Conservation (phyloP, 371 early-diverging fungal genomes). For the Mortierella sp. region DNA sequence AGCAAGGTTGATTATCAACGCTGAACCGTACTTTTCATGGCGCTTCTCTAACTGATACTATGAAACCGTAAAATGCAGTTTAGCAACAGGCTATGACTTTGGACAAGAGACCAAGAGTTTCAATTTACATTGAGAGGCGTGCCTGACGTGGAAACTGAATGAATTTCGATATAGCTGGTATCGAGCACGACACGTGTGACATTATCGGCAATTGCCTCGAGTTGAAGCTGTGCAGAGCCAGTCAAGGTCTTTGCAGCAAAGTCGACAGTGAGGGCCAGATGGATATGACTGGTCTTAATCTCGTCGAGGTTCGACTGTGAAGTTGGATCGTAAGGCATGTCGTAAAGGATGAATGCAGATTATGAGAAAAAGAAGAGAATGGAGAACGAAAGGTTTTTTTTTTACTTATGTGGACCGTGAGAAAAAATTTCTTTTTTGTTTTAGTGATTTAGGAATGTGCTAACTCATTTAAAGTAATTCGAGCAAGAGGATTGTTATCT, state of each 20-base stretch:
- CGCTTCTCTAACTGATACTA: constrained; percentile 70
- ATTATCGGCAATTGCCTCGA: constrained; percentile 64
- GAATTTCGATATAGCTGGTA: constrained; percentile 76
- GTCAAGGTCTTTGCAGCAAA: constrained; percentile 77
- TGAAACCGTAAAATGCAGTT: too few relatives aligned
- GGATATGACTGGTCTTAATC: constrained; percentile 78
- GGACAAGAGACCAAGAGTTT: not conserved
- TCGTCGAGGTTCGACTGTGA: constrained; percentile 86
- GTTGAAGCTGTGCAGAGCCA: constrained; percentile 76
- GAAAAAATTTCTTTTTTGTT: too few relatives aligned
- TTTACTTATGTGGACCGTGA: not conserved
- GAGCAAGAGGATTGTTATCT: too few relatives aligned
- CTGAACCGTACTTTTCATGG: constrained; percentile 80
- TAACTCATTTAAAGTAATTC: too few relatives aligned
- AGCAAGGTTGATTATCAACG: constrained; percentile 74
- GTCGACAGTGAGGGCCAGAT: constrained; percentile 81
- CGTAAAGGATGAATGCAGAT: constrained; percentile 5
- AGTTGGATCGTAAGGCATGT: constrained; percentile 83
- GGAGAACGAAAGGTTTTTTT: not conserved
- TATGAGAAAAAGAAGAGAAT: constrained; percentile 4
- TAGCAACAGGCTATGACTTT: too few relatives aligned
- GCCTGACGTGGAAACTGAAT: constrained; percentile 61
- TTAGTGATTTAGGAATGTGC: too few relatives aligned
- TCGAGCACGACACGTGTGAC: constrained; percentile 81
- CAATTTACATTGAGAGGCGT: constrained; percentile 60